Conservation (phyloP, 2,329 filamentous ascomycete species). For the Venturia carpophila region DNA sequence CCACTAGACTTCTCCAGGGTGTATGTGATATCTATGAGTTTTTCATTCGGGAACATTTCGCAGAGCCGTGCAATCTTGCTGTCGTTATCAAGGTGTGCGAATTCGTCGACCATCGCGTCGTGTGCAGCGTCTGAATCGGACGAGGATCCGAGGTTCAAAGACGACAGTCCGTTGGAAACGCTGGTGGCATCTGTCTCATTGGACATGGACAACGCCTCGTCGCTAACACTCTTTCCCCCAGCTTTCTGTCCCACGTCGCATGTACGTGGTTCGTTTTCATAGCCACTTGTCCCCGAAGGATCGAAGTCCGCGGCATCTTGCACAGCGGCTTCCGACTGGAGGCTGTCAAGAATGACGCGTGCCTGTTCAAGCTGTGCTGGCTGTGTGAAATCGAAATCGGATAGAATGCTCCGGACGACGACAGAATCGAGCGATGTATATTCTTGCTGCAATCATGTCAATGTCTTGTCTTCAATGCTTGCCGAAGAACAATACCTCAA, state of each 20-base stretch:
- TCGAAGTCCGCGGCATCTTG: conserved; percentile 70
- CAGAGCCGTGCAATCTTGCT: conserved; percentile 57
- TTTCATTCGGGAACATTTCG: conserved; percentile 65
- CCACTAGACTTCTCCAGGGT: conserved; percentile 60
- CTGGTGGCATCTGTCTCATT: conserved; percentile 45
- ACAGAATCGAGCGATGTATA: conserved; percentile 69
- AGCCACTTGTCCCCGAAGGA: conserved; percentile 59
- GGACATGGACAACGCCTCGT: conserved; percentile 35
- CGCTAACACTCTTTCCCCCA: conserved; percentile 23
- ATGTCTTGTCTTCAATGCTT: conserved; percentile 14
- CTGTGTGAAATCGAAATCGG: conserved; percentile 60
- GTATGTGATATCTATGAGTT: conserved; percentile 56
- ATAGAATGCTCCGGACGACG: conserved; percentile 65
- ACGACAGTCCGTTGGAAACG: conserved; percentile 40
- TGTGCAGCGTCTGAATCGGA: conserved; percentile 18
- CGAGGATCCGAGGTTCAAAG: conserved; percentile 27
- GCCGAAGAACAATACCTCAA: conserved; percentile 1
- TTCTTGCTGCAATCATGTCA: conserved; percentile 46
- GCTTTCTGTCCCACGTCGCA: conserved; percentile 23
- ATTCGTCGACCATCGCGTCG: conserved; percentile 23
- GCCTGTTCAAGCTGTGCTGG: conserved; percentile 47
- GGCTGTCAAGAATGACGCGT: conserved; percentile 51
- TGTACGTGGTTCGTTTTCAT: conserved; percentile 25
- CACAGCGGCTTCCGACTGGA: conserved; percentile 55
- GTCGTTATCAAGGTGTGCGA: conserved; percentile 44